Conservation (phyloP, 352 stramenopile genomes). For the Phytopythium montanum region DNA sequence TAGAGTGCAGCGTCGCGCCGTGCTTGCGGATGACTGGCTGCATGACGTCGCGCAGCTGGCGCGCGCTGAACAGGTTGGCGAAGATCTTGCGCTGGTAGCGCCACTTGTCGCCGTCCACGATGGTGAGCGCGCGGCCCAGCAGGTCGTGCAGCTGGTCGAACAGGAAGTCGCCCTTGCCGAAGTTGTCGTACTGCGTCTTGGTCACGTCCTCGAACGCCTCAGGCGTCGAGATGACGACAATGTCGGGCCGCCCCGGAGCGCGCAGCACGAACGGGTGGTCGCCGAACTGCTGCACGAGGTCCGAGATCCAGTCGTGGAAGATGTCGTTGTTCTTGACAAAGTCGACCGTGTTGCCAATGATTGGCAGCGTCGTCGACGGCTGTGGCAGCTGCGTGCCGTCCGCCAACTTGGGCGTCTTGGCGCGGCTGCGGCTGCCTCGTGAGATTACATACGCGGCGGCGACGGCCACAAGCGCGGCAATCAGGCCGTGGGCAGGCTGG, state of each 20-base stretch:
- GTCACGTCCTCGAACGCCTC: constrained; percentile 54
- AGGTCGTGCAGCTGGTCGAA: constrained; percentile 41
- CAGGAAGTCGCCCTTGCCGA: constrained; percentile 44
- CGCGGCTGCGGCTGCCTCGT: background rate
- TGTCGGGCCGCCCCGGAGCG: constrained; percentile 27
- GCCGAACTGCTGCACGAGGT: constrained; percentile 12
- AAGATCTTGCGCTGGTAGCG: constrained; percentile 41
- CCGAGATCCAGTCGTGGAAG: constrained; percentile 23
- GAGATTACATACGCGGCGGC: background rate
- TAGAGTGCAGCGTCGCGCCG: constrained; percentile 1
- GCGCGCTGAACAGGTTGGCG: constrained; percentile 24
- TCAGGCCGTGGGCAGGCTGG: background rate
- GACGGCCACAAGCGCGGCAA: constrained; percentile 9
- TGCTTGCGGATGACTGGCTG: constrained; percentile 16
- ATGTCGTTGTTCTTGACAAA: constrained; percentile 14
- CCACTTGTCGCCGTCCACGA: constrained; percentile 42
- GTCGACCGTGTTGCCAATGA: constrained; percentile 27
- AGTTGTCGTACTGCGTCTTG: constrained; percentile 50
- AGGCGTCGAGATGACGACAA: constrained; percentile 36
- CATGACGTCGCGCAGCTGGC: constrained; percentile 25
- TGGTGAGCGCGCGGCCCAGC: constrained; percentile 40
- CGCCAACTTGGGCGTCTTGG: background rate
- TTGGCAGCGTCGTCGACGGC: constrained; percentile 14
- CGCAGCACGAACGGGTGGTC: constrained; percentile 30
- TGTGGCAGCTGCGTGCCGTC: constrained; percentile 6